These are phyloP conservation scores for Trametes polyzona DNA, from an alignment of 1,284 basidiomycete species.

Conservation along the genomic window DNA sequence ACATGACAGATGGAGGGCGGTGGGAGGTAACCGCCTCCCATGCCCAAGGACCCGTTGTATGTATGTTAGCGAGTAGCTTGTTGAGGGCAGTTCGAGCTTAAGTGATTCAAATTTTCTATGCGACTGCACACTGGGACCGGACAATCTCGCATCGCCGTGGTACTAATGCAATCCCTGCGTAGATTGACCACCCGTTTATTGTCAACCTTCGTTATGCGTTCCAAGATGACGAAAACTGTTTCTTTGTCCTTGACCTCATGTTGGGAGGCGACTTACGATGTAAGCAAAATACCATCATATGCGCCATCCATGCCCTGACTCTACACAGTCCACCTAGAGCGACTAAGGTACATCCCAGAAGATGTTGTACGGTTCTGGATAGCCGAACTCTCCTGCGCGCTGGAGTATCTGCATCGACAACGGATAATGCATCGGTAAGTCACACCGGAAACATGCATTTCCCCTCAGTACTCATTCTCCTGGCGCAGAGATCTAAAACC, in stretches of 20 bases:
- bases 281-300: constrained; percentile 44
- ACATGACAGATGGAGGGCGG: constrained; percentile 1
- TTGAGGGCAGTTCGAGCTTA: too few species aligned
- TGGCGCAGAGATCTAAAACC: constrained; percentile 87
- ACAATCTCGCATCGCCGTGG: too few species aligned
- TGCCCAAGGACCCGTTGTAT: too few species aligned
- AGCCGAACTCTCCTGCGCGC: constrained; percentile 83
- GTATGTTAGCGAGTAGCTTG: too few species aligned
- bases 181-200: constrained; percentile 95
- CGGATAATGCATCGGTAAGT: constrained; percentile 92
- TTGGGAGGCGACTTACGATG: constrained; percentile 93
- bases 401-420: constrained; percentile 90
- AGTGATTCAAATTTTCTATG: too few species aligned
- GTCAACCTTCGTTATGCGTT: constrained; percentile 97
- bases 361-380: constrained; percentile 88
- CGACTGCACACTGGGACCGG: too few species aligned
- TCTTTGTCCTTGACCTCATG: constrained; percentile 98
- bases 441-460: neutral
- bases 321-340: constrained; percentile 82
- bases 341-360: constrained; percentile 79
- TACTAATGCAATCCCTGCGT: too few species aligned
- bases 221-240: constrained; percentile 97
- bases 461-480: constrained; percentile 36
- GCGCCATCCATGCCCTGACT: constrained; percentile 17
- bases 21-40: neutral